Evolutionary conservation across 2,329 filamentous ascomycete genomes (phyloP), one percentile per base, ranked within the genome.

Genomic region (Lachnellula suecica): DNA sequence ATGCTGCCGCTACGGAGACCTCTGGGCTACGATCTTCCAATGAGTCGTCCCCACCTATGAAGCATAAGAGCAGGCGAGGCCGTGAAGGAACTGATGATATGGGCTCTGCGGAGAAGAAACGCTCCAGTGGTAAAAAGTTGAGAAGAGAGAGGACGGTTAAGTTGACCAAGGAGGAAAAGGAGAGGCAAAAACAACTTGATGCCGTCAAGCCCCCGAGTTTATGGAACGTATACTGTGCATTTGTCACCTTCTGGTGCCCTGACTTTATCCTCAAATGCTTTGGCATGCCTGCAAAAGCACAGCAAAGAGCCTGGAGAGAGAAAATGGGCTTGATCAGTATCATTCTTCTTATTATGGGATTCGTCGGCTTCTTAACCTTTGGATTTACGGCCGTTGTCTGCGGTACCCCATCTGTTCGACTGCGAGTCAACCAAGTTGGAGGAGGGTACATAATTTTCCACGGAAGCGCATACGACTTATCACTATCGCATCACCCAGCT

Each of bases 261-360:
- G 87, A 91, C 67, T 88, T 93, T 56, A 72, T 97, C 24, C 76
- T 99, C 49, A 83, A 81, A 60, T 96, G 90, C 71, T 94, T 91
- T 65, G 91, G 92, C 35, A 95, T 89, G 78, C 84, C 85, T 7
- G 81, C 89, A 42, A 94, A 89, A 70, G 91, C 87, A 15, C 91
- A 97, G 70, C 88, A 91, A 67, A 83, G 91, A 65, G 94, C 94
- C 2, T 99, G 94, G 94, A 84, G 94, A 60, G 94, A 99, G 70
- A 99, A 99, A 79, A 95, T 99, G 78, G 94, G 94, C 2, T 75
- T 99, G 53, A 89, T 97, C 73, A 96, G 92, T 72, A 85, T 99
- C 67, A 99, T 99, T 68, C 68, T 96, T 27, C 68, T 87, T 54
- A 92, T 97, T 67, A 95, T 92, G 77, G 81, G 84, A 9, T 84